Base-by-base conservation (phyloP, 305 asterid genomes). In the Fraxinus velutina region DNA sequence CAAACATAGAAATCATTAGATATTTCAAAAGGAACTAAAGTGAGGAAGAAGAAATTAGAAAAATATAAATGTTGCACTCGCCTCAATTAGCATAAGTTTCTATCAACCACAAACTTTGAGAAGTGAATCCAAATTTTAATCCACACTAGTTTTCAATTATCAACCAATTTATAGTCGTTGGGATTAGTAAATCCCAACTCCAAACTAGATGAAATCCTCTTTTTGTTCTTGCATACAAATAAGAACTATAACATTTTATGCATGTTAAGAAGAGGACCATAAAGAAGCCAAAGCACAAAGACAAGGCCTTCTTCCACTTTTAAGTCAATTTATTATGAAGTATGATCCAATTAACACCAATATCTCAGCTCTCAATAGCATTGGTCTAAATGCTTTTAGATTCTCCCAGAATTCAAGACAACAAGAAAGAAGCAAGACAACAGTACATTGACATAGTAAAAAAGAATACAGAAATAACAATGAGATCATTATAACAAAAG, bases 331-430 rank as follows among this genome's bases (percentile, higher is more conserved):
- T 66, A 1, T 27, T 27, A 27, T 13, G 1, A 12, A 66, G 36
- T 66, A 27, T 12, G 32, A 66, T 66, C 36, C 73, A 66, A 66
- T 29, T 66, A 66, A 4, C 73, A 24, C 36, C 73, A 10, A 22
- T 22, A 64, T 12, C 3, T 24, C 73, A 64, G 33, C 73, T 64
- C 15, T 27, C 52, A 74, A 78, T 33, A 33, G n/a, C 84, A 85
- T 80, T 77, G 19, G 78, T 55, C 62, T 12, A 29, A 78, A 27
- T 66, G 19, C 72, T 19, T 27, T 27, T 47, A 78, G 27, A 12
- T 33, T 37, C 36, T 66, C 72, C 78, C 17, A 78, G 71, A 7
- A 19, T 62, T 62, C 32, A 62, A 9, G 37, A n/a, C 6, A 50
- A 24, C 12, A 17, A 21, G 0, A 21, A 22, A 47, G 22, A 77